Base-by-base conservation (phyloP, 2,329 filamentous ascomycete species). In the Verticillium isaacii region DNA sequence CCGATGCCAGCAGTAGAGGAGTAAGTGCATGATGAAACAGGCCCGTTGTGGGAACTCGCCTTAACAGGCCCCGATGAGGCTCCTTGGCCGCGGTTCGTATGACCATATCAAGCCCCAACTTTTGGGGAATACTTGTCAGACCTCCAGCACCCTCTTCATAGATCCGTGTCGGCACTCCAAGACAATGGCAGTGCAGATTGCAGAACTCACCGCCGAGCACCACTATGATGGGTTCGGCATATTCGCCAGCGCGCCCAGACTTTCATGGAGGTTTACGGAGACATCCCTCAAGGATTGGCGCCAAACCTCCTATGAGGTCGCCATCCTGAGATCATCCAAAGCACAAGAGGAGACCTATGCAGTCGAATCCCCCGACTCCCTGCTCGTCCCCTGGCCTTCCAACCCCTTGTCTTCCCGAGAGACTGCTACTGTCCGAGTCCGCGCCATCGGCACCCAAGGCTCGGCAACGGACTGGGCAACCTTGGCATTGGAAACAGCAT, bases 401-500 rank as follows among this genome's bases (percentile, higher is more conserved):
- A 50, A 32, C 11, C 60, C 62, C 1, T 57, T 64, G 17, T 60
- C 60, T 3, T 62, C 52, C 8, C 32, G 57, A 50, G 62, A 64
- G 56, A 45, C 6, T 56, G 57, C 15, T 23, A 62, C 14, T 62
- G 57, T 64, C 32, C 23, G 41, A 37, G 62, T 64, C 15, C 57
- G 60, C 32, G 41, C 60, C 9, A 39, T 32, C 14, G 62, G 62
- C 1, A 50, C 36, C 11, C 57, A 64, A 7, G 62, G 11, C 54
- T 56, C 60, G 17, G 41, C 25, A 36, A 63, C 45, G 11, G 15
- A 55, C 29, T 63, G 45, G 62, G 61, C 64, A 15, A 59, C 52
- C 15, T 54, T 63, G 6, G 71, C 75, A 57, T 65, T 77, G 5
- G 65, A 70, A 23, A 68, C 58, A 5, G 56, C 60, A 7, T 61